Evolutionary conservation across 805 yeast species (phyloP).

Genomic region (Saturnispora sanitii): DNA sequence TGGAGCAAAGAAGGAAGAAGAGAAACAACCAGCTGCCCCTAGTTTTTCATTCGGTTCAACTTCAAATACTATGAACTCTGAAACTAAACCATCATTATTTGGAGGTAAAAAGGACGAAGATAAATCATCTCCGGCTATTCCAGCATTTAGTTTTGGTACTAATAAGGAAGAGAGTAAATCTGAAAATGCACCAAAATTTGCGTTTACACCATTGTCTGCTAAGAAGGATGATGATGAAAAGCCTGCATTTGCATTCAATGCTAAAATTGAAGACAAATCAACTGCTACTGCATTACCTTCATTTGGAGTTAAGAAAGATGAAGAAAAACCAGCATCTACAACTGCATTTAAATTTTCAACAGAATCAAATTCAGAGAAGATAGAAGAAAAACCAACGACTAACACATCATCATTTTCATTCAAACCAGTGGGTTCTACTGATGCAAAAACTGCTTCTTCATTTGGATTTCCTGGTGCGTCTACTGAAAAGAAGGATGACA

Average conservation of each 20-base stretch:
- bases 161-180: background rate
- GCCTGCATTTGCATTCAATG: background rate
- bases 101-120: slow-evolving; percentile 1
- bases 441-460: background rate
- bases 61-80: background rate
- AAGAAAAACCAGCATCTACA: background rate
- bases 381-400: background rate
- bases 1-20: slow-evolving; percentile 7
- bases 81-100: too few relatives aligned
- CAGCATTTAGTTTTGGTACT: slow-evolving; percentile 2
- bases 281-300: background rate
- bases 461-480: slow-evolving; percentile 1
- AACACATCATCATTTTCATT: background rate
- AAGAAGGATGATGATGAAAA: too few relatives aligned
- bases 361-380: background rate
- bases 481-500: background rate
- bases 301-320: background rate
- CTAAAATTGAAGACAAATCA: background rate
- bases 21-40: background rate
- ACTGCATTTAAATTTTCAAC: slow-evolving; percentile 1
- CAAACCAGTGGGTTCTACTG: background rate
- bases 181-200: background rate
- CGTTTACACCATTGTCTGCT: too few relatives aligned
- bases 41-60: background rate
- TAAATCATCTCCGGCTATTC: background rate